A percentile compares a stretch with the other conserved stretches of the same genome.
These are phyloP conservation scores for Neofusicoccum umdonicola DNA, from an alignment of 2,329 filamentous ascomycete genomes.

Conservation along the genomic window DNA sequence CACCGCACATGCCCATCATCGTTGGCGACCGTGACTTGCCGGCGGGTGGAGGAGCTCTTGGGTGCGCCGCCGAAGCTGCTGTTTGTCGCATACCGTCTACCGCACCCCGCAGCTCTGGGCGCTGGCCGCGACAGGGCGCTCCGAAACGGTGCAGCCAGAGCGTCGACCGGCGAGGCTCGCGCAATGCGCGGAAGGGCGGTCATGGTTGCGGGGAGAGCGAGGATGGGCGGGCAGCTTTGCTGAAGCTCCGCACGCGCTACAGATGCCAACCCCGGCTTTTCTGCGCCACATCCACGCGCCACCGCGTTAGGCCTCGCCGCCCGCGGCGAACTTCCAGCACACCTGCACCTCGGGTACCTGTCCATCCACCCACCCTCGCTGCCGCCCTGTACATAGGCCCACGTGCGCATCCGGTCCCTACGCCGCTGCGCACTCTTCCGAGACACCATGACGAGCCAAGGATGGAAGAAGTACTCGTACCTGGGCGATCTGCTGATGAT, in stretches of 20 bases:
- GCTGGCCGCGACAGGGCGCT: background rate
- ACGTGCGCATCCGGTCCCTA: background rate
- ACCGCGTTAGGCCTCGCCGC: background rate
- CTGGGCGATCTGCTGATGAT: conserved; percentile 41
- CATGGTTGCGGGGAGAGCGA: conserved; percentile 50
- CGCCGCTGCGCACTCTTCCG: background rate
- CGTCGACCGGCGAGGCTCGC: background rate
- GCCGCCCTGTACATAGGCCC: conserved; percentile 11
- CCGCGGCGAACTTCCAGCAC: background rate
- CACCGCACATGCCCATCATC: conserved; percentile 82
- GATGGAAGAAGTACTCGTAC: conserved; percentile 25
- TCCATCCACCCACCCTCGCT: background rate
- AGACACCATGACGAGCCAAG: conserved; percentile 12
- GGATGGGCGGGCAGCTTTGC: conserved; percentile 22
- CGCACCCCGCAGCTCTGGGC: background rate
- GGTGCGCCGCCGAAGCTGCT: background rate
- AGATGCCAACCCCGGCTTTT: background rate
- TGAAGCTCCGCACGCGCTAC: background rate
- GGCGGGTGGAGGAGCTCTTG: conserved; percentile 12
- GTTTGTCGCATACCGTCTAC: conserved; percentile 6
- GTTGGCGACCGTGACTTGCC: conserved; percentile 74
- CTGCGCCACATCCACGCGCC: background rate
- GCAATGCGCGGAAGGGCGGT: background rate
- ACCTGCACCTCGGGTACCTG: background rate
- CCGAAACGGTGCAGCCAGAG: background rate